Conservation (phyloP, 805 yeast species). For the Metschnikowia anglica region DNA sequence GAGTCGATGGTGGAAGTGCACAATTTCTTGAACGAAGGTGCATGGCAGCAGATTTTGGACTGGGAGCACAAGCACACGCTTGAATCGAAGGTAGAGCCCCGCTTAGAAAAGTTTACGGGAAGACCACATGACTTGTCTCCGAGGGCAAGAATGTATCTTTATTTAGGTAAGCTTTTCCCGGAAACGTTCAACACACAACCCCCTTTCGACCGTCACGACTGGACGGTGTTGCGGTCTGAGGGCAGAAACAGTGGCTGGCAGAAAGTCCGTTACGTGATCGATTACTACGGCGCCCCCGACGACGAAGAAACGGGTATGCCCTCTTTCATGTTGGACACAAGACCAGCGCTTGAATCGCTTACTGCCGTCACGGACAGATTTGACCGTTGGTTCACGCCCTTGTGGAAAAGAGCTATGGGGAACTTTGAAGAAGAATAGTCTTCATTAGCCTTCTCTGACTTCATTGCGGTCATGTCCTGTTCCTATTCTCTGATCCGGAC, state of each 20-base stretch:
- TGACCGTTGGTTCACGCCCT: conserved; percentile 62
- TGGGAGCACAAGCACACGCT: conserved; percentile 83
- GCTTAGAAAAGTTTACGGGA: conserved; percentile 85
- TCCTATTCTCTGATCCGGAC: too few species aligned
- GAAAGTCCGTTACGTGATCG: conserved; percentile 84
- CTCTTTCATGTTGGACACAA: conserved; percentile 85
- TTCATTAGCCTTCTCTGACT: too few species aligned
- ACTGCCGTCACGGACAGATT: conserved; percentile 67
- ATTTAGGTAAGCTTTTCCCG: conserved; percentile 71
- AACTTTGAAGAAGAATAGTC: conserved; percentile 24
- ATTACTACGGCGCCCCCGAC: conserved; percentile 94
- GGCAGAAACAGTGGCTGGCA: conserved; percentile 54
- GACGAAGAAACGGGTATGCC: conserved; percentile 86
- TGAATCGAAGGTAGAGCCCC: conserved; percentile 58
- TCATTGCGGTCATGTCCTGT: too few species aligned
- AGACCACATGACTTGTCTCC: conserved; percentile 88
- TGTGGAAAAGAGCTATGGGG: conserved; percentile 73
- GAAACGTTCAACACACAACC: conserved; percentile 68
- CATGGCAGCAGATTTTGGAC: conserved; percentile 89
- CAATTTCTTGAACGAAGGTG: conserved; percentile 94
- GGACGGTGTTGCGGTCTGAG: conserved; percentile 83
- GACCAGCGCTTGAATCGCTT: conserved; percentile 85
- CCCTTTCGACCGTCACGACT: conserved; percentile 98
- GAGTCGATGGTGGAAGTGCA: conserved; percentile 97
- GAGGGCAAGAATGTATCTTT: conserved; percentile 68